Evolutionary conservation across 2,329 filamentous ascomycete genomes (phyloP).

Genomic region (Arachnomyces sp.): DNA sequence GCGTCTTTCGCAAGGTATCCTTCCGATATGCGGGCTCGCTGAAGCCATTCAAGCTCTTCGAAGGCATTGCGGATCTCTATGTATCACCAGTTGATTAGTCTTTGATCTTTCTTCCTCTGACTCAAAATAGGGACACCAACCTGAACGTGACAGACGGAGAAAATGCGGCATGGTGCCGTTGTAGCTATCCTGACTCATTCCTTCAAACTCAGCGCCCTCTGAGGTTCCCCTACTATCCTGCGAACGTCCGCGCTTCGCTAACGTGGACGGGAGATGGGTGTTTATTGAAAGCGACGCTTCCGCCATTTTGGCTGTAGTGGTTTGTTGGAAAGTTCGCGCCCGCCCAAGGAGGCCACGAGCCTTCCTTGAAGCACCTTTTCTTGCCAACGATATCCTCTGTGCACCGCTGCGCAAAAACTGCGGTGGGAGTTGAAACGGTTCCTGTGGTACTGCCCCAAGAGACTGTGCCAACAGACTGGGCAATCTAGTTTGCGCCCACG

Average conservation of each 20-base stretch:
- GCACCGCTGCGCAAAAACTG: conserved; percentile 22
- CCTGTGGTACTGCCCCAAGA: conserved; percentile 20
- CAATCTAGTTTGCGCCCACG: conserved; percentile 13
- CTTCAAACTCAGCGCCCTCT: conserved; percentile 17
- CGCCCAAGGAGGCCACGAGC: conserved; percentile 35
- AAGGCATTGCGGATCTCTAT: conserved; percentile 55
- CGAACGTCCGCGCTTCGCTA: conserved; percentile 32
- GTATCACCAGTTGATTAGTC: conserved; percentile 10
- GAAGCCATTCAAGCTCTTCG: conserved; percentile 53
- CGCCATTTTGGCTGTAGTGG: conserved; percentile 35
- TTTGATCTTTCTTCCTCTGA: background rate
- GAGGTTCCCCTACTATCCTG: conserved; percentile 25
- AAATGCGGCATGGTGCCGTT: conserved; percentile 30
- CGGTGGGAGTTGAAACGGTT: conserved; percentile 25
- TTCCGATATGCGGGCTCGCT: conserved; percentile 47
- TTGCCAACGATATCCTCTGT: conserved; percentile 23
- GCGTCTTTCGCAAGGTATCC: conserved; percentile 39
- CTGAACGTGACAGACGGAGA: conserved; percentile 29
- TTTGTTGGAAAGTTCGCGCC: conserved; percentile 33
- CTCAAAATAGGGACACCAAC: conserved; percentile 21
- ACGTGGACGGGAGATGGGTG: conserved; percentile 28
- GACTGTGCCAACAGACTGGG: too few species aligned
- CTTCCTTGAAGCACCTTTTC: conserved; percentile 30
- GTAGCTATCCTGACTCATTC: conserved; percentile 20
- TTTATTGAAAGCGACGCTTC: conserved; percentile 34